Evolutionary conservation across 768 basidiomycete genomes (phyloP).

Genomic region (Calocybe gangraenosa): DNA sequence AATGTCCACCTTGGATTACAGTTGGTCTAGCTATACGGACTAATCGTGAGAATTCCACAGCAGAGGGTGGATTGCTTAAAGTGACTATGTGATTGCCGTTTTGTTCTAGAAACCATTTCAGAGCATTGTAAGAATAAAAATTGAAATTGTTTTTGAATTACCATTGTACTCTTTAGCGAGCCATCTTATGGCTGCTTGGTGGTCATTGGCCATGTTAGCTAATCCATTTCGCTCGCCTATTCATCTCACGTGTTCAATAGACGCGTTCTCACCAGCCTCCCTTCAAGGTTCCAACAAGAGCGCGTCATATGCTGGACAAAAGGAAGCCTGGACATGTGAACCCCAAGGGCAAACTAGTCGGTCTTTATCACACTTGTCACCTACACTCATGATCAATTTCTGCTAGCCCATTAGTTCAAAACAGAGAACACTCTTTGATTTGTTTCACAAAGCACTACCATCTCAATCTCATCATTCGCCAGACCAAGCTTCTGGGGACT

Average conservation of each 20-base stretch:
- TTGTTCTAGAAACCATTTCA: constrained; percentile 36
- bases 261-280: too few species aligned
- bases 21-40: constrained; percentile 70
- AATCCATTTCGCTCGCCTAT: too few species aligned
- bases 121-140: too few species aligned
- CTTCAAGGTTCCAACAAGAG: too few species aligned
- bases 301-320: constrained; percentile 21
- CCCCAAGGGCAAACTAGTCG: constrained; percentile 23
- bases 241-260: too few species aligned
- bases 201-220: background rate
- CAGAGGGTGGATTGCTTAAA: constrained; percentile 52
- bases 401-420: constrained; percentile 15
- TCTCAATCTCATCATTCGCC: too few species aligned
- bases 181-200: constrained; percentile 15
- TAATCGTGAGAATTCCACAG: constrained; percentile 66
- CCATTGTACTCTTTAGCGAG: constrained; percentile 42
- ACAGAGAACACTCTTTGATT: constrained; percentile 40
- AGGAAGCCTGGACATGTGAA: constrained; percentile 19
- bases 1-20: constrained; percentile 56
- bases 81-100: constrained; percentile 52
- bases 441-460: constrained; percentile 19
- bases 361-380: constrained; percentile 11
- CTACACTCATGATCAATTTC: constrained; percentile 4
- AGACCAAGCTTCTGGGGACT: too few species aligned
- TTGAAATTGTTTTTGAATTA: constrained; percentile 13